Evolutionary conservation across 345 rosid genomes (phyloP).

Genomic region (Streptanthus diversifolius): DNA sequence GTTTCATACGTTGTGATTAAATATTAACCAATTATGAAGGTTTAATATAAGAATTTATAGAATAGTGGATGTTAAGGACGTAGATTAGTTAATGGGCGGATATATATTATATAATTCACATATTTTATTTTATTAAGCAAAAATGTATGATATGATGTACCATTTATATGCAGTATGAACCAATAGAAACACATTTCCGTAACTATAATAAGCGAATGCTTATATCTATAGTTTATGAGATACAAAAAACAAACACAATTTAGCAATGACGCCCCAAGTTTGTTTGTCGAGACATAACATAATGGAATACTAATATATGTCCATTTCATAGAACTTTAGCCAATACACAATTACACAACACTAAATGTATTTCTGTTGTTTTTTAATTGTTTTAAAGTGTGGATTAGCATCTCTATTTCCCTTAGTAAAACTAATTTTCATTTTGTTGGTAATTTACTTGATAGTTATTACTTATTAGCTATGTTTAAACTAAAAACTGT

Average conservation of each 20-base stretch:
- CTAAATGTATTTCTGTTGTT: too few species aligned
- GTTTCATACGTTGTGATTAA: too few species aligned
- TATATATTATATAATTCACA: background rate
- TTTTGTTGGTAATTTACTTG: background rate
- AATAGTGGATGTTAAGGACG: background rate
- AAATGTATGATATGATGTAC: conserved; percentile 7
- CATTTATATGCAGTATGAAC: conserved; percentile 6
- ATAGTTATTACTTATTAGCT: background rate
- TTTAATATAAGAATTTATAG: too few species aligned
- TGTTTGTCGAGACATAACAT: background rate
- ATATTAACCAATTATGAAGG: background rate
- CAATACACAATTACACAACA: background rate
- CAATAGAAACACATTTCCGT: background rate
- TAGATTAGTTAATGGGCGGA: background rate
- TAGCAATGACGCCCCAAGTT: background rate
- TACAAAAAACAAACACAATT: background rate
- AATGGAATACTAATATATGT: background rate
- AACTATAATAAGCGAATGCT: background rate
- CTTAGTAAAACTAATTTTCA: background rate
- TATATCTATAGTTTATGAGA: background rate
- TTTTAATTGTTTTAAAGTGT: too few species aligned
- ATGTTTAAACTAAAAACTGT: background rate
- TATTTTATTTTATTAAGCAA: background rate
- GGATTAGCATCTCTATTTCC: too few species aligned
- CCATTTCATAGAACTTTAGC: background rate